Base-by-base conservation (phyloP, 2,329 filamentous ascomycete genomes). In the Aspergillus ustus region DNA sequence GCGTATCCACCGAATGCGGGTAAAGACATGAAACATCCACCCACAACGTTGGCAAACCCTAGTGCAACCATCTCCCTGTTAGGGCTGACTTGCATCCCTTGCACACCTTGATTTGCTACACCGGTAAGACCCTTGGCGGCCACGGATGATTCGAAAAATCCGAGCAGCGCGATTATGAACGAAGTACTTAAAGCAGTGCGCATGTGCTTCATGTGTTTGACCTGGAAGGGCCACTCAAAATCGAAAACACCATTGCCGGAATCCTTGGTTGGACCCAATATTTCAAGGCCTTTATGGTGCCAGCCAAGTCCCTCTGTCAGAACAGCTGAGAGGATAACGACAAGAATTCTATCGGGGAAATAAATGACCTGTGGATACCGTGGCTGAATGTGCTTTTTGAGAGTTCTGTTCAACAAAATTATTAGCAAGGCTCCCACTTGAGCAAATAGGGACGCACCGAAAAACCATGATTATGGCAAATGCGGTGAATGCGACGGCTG, bases 91-190 rank as follows among this genome's bases (percentile, higher is more conserved):
- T 90, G 87, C 73, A 97, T 92, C 34, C 88, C 90, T 62, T 91
- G 86, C 34, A 97, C 89, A 9, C 87, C 87, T 65, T 89, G 86
- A 54, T 82, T 82, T 46, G 82, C 46, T 15, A 43, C 45, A 15
- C 60, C 82, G 15, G 90, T 91, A 2, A 99, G 81, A 64, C 91
- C 94, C 78, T 98, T 98, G 40, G 95, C 95, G 1, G 95, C 95
- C 13, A 99, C 93, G 0, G 93, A 97, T 2, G 92, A 97, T 77
- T 99, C 95, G 70, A 99, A 99, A 78, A 99, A 99, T n/a, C 95
- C 95, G 0, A 99, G 87, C 25, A 99, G 83, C 0, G 93, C 92
- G 66, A 99, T 97, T 57, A 98, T 83, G 72, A 99, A 97, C 0
- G 92, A 91, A 0, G 95, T 98, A 55, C 91, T 89, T 84, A 98